A percentile compares a stretch with the other conserved stretches of the same genome.
These are phyloP conservation scores for Eucalyptus cloeziana DNA, from an alignment of 345 rosid species.

Conservation along the genomic window DNA sequence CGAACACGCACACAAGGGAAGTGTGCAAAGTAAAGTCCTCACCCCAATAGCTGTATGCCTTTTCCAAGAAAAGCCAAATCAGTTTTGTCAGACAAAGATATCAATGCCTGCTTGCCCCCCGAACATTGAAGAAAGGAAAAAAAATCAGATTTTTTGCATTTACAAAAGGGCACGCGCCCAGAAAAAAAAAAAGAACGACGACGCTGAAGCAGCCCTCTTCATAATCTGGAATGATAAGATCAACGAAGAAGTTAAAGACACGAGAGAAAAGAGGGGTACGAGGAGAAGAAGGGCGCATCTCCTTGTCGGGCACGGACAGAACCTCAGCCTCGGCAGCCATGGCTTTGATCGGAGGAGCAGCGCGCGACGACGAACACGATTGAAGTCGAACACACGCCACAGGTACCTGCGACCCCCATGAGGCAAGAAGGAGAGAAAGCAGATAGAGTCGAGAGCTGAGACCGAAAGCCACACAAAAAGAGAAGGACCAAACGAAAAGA, in stretches of 20 bases:
- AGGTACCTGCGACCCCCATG: neutral
- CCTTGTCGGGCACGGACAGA: neutral
- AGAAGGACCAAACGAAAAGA: neutral
- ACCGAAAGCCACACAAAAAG: too few relatives aligned
- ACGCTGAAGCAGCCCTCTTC: too few relatives aligned
- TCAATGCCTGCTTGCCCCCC: conserved; percentile 67
- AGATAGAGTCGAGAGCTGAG: neutral
- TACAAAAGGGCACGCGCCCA: neutral
- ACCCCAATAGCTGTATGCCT: conserved; percentile 80
- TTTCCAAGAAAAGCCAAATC: conserved; percentile 56
- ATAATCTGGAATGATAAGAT: neutral
- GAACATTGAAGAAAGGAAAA: neutral
- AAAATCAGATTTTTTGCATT: too few relatives aligned
- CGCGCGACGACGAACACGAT: neutral
- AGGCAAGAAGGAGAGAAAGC: neutral
- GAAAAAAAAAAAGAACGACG: too few relatives aligned
- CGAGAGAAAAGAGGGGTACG: neutral
- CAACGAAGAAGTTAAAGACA: neutral
- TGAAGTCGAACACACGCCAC: neutral
- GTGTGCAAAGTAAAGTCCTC: neutral
- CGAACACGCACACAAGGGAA: neutral
- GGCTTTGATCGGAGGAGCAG: neutral
- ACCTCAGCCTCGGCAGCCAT: neutral
- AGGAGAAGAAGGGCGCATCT: neutral
- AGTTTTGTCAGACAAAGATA: conserved; percentile 79